A percentile compares a stretch with the other conserved stretches of the same genome.
Evolutionary conservation across 2,329 filamentous ascomycete genomes (phyloP).

Genomic region (Aspergillus luchuensis): DNA sequence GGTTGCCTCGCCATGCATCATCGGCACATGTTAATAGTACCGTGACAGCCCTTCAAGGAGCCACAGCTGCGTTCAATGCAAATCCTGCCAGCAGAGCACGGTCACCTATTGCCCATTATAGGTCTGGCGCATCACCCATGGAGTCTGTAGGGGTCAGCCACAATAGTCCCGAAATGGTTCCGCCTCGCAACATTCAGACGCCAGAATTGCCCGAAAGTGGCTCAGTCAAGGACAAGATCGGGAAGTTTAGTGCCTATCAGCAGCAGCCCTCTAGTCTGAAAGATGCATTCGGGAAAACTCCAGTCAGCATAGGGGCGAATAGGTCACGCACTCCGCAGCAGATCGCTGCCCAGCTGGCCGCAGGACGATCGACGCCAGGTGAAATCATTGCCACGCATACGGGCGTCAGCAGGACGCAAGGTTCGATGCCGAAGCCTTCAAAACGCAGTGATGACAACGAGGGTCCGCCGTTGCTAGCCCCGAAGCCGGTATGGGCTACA

Average conservation of each 20-base stretch:
- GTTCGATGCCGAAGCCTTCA: slow-evolving; percentile 8
- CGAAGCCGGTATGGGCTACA: slow-evolving; percentile 28
- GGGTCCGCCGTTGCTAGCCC: slow-evolving; percentile 25
- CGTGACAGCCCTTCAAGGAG: slow-evolving; percentile 38
- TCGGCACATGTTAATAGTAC: slow-evolving; percentile 24
- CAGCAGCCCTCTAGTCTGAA: slow-evolving; percentile 18
- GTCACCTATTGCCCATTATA: slow-evolving; percentile 20
- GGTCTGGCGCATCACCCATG: slow-evolving; percentile 18
- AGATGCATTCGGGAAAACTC: slow-evolving; percentile 18
- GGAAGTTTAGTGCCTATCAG: slow-evolving; percentile 32
- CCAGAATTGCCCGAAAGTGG: slow-evolving; percentile 33
- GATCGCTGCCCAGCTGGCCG: slow-evolving; percentile 40
- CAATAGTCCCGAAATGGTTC: slow-evolving; percentile 16
- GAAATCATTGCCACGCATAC: slow-evolving; percentile 15
- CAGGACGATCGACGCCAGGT: slow-evolving; percentile 29
- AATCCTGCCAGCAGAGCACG: slow-evolving; percentile 24
- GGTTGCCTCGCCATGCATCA: slow-evolving; percentile 27
- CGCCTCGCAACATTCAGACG: slow-evolving; percentile 23
- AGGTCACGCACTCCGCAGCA: slow-evolving; percentile 29
- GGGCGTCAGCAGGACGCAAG: slow-evolving; percentile 3
- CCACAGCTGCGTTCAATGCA: slow-evolving; percentile 39
- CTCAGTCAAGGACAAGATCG: slow-evolving; percentile 44
- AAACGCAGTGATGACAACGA: slow-evolving; percentile 16
- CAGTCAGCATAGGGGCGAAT: slow-evolving; percentile 15
- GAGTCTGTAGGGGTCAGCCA: slow-evolving; percentile 23